phyloP scores from a whole-genome alignment of 1,284 basidiomycete species.

The Rhodotorula sp. region DNA sequence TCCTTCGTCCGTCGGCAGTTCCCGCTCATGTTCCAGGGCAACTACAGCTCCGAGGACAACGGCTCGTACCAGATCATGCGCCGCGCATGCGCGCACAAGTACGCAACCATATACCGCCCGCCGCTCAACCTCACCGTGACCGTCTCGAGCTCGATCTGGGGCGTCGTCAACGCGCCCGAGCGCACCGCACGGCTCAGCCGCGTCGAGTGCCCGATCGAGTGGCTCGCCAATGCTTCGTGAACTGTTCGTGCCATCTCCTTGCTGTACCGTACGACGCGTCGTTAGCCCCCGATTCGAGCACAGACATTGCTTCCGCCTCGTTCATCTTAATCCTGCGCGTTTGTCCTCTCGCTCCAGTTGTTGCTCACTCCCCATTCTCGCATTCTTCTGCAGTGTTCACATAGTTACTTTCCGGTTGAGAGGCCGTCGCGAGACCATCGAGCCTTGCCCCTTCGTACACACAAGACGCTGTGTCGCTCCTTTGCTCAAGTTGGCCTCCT shows the following conservation, averaged over 20 bases:
- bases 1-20: background rate
- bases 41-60: constrained; percentile 17
- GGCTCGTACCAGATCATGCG: constrained; percentile 18
- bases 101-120: constrained; percentile 23
- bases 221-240: constrained; percentile 12
- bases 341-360: too few relatives aligned
- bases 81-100: constrained; percentile 22
- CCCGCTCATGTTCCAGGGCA: constrained; percentile 26
- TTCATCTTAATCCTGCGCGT: too few relatives aligned
- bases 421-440: too few relatives aligned
- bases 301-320: too few relatives aligned
- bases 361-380: too few relatives aligned
- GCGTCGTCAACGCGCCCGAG: constrained; percentile 16
- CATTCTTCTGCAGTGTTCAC: too few relatives aligned
- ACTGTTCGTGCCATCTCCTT: background rate
- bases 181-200: constrained; percentile 4
- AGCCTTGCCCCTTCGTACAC: too few relatives aligned
- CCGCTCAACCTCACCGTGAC: constrained; percentile 29
- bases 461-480: too few relatives aligned
- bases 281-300: background rate
- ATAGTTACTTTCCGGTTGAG: too few relatives aligned
- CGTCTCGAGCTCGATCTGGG: constrained; percentile 12
- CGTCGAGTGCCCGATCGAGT: constrained; percentile 26
- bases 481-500: too few relatives aligned
- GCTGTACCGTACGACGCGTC: background rate